phyloP scores from a whole-genome alignment of 1,139 yeast species.

The Hemisphaericaspora xylofermentans region DNA sequence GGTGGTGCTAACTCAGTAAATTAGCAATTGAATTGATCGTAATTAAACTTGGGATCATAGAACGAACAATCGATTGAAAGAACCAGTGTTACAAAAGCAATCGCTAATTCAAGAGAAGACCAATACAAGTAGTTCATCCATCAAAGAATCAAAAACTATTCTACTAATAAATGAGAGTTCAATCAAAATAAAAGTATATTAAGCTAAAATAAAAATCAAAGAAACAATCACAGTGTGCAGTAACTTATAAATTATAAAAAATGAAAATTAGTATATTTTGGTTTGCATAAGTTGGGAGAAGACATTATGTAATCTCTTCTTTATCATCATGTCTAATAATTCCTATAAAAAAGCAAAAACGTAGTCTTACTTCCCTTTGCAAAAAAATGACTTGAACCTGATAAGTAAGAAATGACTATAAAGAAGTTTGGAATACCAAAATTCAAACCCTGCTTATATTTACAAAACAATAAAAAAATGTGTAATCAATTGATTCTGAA shows the following conservation, averaged over 20 bases:
- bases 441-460: constrained; percentile 3
- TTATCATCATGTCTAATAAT: constrained; percentile 1
- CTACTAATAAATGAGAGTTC: background rate
- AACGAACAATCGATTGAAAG: no score
- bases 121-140: no score
- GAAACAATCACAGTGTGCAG: background rate
- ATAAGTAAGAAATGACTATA: background rate
- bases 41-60: no score
- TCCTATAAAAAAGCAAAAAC: background rate
- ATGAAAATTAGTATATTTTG: background rate
- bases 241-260: background rate
- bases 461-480: constrained; percentile 3
- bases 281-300: background rate
- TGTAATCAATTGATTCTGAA: constrained; percentile 3
- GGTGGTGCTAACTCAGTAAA: no score
- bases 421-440: constrained; percentile 2
- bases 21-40: no score
- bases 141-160: background rate
- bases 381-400: background rate
- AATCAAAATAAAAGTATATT: background rate
- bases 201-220: background rate
- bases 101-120: no score
- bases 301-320: no score
- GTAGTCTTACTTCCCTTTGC: background rate
- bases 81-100: no score